Percentiles rank a stretch among this genome's conserved stretches.
These are phyloP conservation scores for Boletus hoseneyae DNA, from an alignment of 1,284 basidiomycete species.

Conservation along the genomic window DNA sequence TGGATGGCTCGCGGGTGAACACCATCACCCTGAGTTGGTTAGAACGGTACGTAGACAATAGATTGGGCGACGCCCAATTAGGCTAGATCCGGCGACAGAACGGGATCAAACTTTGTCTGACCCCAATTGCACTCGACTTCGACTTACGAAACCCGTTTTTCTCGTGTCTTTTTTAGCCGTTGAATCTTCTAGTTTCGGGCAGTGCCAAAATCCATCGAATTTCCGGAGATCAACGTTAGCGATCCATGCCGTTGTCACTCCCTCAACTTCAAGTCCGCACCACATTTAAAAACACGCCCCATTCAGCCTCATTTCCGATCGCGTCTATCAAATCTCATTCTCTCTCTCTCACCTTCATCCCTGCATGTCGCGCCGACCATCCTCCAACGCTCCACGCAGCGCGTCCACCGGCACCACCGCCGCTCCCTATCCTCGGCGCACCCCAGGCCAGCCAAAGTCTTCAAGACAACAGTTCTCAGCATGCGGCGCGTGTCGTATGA, in stretches of 20 bases:
- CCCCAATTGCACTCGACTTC: conserved; percentile 32
- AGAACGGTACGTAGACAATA: too few species aligned
- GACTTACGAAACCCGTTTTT: conserved; percentile 37
- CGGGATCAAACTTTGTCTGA: conserved; percentile 20
- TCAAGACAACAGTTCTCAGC: conserved; percentile 81
- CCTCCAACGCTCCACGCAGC: conserved; percentile 37
- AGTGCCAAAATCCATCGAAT: conserved; percentile 26
- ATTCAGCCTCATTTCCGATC: conserved; percentile 2
- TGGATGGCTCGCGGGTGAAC: too few species aligned
- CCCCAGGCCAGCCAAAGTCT: conserved; percentile 62
- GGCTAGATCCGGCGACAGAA: conserved; percentile 15
- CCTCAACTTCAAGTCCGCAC: conserved; percentile 18
- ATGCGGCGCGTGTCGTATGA: conserved; percentile 86
- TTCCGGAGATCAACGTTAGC: conserved; percentile 34
- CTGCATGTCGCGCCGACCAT: conserved; percentile 53
- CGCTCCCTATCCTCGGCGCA: conserved; percentile 50
- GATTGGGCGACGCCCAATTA: conserved; percentile 1
- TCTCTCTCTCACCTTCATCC: neutral
- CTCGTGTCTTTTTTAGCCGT: conserved; percentile 33
- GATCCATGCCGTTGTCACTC: conserved; percentile 19
- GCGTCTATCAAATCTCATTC: conserved; percentile 1
- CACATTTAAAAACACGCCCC: conserved; percentile 18
- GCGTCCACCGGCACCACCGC: conserved; percentile 19
- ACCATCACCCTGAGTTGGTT: too few species aligned
- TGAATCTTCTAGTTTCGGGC: conserved; percentile 18